These are phyloP conservation scores for Trichaptum fuscoviolaceum DNA, from an alignment of 768 basidiomycete species.

Conservation along the genomic window DNA sequence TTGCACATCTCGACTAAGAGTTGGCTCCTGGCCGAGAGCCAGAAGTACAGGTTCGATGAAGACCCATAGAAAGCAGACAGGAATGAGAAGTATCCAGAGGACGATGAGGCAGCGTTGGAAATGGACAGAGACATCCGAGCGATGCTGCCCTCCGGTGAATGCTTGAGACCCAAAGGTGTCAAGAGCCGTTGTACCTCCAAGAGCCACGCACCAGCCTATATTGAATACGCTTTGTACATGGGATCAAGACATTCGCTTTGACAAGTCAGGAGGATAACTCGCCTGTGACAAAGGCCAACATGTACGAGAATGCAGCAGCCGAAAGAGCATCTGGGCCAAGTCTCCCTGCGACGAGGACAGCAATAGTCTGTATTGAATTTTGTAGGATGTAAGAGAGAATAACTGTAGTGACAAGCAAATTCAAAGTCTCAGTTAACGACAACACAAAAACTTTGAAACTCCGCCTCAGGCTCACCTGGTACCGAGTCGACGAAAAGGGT, in stretches of 20 bases:
- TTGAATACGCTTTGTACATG: slow-evolving; percentile 27
- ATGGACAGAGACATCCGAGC: slow-evolving; percentile 66
- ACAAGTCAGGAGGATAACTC: slow-evolving; percentile 34
- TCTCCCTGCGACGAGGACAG: slow-evolving; percentile 58
- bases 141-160: slow-evolving; percentile 55
- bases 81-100: slow-evolving; percentile 59
- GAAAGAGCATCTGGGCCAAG: slow-evolving; percentile 68
- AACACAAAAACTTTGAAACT: neutral
- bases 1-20: slow-evolving; percentile 57
- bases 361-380: slow-evolving; percentile 66
- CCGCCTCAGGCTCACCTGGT: slow-evolving; percentile 43
- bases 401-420: slow-evolving; percentile 40
- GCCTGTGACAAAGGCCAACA: slow-evolving; percentile 78
- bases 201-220: slow-evolving; percentile 70
- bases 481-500: slow-evolving; percentile 52
- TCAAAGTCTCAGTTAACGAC: slow-evolving; percentile 1
- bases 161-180: slow-evolving; percentile 77
- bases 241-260: slow-evolving; percentile 38
- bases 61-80: slow-evolving; percentile 58
- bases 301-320: slow-evolving; percentile 65
- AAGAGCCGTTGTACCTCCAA: slow-evolving; percentile 74
- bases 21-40: slow-evolving; percentile 53
- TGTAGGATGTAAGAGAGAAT: slow-evolving; percentile 68
- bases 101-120: slow-evolving; percentile 65
- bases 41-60: slow-evolving; percentile 60